phyloP scores from a whole-genome alignment of 202 grass and related monocot genomes.

The Miscanthus sacchariflorus region DNA sequence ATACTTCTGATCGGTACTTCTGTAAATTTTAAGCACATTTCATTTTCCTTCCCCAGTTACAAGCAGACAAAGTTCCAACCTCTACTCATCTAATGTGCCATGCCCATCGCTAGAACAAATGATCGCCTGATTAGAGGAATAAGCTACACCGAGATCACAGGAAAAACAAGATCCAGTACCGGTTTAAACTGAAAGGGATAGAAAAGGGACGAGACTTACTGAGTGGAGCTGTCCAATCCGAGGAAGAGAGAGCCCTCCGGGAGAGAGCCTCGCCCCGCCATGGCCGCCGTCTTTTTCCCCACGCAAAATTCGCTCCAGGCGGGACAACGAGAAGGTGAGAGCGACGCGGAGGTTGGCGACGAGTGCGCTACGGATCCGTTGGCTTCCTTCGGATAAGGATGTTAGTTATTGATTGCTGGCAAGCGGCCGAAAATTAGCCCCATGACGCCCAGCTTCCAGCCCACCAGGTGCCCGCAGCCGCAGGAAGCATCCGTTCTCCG shows the following conservation, averaged over 20 bases:
- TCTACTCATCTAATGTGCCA: neutral
- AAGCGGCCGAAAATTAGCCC: too few relatives aligned
- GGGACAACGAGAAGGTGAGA: neutral
- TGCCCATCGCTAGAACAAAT: neutral
- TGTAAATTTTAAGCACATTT: neutral
- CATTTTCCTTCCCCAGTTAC: neutral
- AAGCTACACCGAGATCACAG: neutral
- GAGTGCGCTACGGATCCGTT: too few relatives aligned
- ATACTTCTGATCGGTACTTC: neutral
- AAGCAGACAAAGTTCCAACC: neutral
- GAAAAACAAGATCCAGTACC: neutral
- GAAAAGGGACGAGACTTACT: conserved; percentile 54
- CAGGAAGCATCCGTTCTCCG: too few relatives aligned
- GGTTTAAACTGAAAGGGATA: neutral
- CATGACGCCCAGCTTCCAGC: too few relatives aligned
- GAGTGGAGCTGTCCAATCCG: conserved; percentile 91
- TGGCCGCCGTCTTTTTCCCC: conserved; percentile 30
- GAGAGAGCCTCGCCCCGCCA: conserved; percentile 57
- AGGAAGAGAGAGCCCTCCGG: conserved; percentile 83
- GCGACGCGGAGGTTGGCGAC: neutral
- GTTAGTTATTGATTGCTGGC: too few relatives aligned
- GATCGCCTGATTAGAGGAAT: neutral
- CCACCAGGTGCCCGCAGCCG: too few relatives aligned
- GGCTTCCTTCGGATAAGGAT: too few relatives aligned
- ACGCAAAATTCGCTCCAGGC: neutral